A percentile compares a stretch with the other conserved stretches of the same genome.
phyloP scores from a whole-genome alignment of 306 rosid genomes.

The Fagus crenata region DNA sequence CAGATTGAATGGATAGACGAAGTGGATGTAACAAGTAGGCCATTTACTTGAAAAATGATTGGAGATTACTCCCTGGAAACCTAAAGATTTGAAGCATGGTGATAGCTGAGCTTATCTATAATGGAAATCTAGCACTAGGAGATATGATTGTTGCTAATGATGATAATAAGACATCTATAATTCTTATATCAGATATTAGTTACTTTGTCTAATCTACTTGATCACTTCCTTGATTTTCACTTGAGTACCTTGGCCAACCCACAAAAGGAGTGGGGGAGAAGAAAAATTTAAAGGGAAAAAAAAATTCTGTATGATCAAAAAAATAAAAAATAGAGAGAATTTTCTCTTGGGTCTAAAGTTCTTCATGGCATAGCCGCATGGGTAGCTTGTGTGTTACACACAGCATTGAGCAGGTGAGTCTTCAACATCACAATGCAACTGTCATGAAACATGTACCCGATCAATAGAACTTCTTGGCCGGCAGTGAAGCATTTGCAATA shows the following conservation, averaged over 20 bases:
- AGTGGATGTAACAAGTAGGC: slow-evolving; percentile 38
- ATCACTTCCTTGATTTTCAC: slow-evolving; percentile 18
- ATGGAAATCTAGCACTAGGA: slow-evolving; percentile 8
- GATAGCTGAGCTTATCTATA: slow-evolving; percentile 11
- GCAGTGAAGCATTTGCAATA: not conserved
- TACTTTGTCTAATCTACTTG: slow-evolving; percentile 8
- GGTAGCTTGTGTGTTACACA: not conserved
- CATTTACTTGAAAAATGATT: slow-evolving; percentile 31
- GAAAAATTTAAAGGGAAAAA: not conserved
- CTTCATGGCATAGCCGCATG: not conserved
- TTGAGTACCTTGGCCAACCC: not conserved
- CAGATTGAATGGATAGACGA: slow-evolving; percentile 36
- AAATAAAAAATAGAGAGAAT: not conserved
- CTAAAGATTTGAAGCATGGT: not conserved
- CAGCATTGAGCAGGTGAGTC: not conserved
- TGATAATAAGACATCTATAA: slow-evolving; percentile 1
- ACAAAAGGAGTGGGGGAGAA: not conserved
- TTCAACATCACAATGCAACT: not conserved
- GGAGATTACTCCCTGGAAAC: slow-evolving; percentile 22
- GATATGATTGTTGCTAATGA: slow-evolving; percentile 31
- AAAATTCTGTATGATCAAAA: not conserved
- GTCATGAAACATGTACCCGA: not conserved
- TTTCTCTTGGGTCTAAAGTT: too few species aligned
- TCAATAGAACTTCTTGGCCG: not conserved
- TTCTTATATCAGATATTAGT: slow-evolving; percentile 6